A percentile compares a stretch with the other conserved stretches of the same genome.
Evolutionary conservation across 1,139 yeast species (phyloP).

Genomic region (Sugiyamaella neomexicana): DNA sequence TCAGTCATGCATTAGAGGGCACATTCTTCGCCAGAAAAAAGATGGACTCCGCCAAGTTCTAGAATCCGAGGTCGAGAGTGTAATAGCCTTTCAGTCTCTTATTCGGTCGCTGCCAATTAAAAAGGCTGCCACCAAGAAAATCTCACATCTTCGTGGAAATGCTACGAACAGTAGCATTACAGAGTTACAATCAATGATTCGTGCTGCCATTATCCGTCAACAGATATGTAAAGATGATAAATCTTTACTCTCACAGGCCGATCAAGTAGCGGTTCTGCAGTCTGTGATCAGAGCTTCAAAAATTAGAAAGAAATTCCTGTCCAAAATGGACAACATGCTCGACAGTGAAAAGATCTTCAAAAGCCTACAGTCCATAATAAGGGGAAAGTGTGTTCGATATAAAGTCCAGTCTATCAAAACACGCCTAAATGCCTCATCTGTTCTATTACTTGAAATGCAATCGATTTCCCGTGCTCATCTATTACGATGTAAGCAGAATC

Average conservation of each 20-base stretch:
- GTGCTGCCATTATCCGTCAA: conserved; percentile 16
- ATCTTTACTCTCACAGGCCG: conserved; percentile 26
- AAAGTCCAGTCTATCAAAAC: conserved; percentile 26
- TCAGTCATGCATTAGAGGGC: conserved; percentile 25
- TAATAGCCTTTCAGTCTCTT: conserved; percentile 25
- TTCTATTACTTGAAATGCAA: conserved; percentile 39
- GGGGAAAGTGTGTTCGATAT: conserved; percentile 46
- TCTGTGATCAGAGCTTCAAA: conserved; percentile 55
- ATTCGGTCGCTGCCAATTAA: conserved; percentile 23
- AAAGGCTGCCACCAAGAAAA: conserved; percentile 13
- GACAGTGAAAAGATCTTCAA: conserved; percentile 44
- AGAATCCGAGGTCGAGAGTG: conserved; percentile 22
- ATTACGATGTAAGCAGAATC: conserved; percentile 29
- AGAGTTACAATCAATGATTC: conserved; percentile 37
- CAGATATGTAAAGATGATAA: neutral
- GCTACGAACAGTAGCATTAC: conserved; percentile 6
- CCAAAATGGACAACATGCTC: conserved; percentile 46
- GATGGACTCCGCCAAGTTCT: conserved; percentile 25
- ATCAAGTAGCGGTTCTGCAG: conserved; percentile 40
- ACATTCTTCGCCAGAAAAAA: conserved; percentile 25
- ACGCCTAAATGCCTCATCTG: conserved; percentile 15
- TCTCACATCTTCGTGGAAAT: neutral
- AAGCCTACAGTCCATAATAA: conserved; percentile 47
- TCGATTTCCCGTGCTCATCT: conserved; percentile 38
- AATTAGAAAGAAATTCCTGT: conserved; percentile 40